Evolutionary conservation across 257 asterid genomes (phyloP), one percentile per base, ranked within the genome.

Genomic region (Fraxinus anomala): DNA sequence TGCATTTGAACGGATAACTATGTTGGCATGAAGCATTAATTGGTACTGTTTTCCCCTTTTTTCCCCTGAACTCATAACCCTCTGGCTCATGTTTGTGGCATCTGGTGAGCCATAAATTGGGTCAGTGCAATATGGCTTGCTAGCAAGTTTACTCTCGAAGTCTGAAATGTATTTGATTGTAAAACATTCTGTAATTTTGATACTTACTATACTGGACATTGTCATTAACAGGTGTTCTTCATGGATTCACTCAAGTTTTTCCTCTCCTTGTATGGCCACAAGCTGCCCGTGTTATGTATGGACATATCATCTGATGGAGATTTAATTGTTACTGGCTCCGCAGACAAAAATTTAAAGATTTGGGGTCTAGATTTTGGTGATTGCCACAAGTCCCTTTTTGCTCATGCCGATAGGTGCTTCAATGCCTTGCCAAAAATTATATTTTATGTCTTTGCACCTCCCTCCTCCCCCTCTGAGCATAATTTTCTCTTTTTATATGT

Each of bases 341-440:
- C 94, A 4, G 98, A 95, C 89, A 95, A 93, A 88, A 89, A 95
- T 75, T 66, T 95, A 87, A 95, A 93, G 87, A 92, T 95, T 73
- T 95, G 98, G 99, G 99, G 98, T 74, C 87, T 93, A 79, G 97
- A 88, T 87, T 91, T 88, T 81, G 98, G 97, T 76, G 93, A 95
- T 70, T 91, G 97, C 86, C 99, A 91, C n/a, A 93, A 89, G 76
- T 95, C 99, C 77, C 89, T 93, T 73, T 93, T 91, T 61, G 99
- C 99, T 79, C 99, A 95, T 82, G 87, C 89, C 77, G 98, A 89
- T 72, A 95, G 97, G 97, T 94, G 82, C 73, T n/a, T 74, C 72
- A 44, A 36, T 26, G 16, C 73, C 54, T 70, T 34, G 70, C 65
- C 13, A 67, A 54, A 73, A 70, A 54, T 34, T 31, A 68, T 65